These are phyloP conservation scores for Aquanectria penicillioides DNA, from an alignment of 2,329 filamentous ascomycete species.

Conservation along the genomic window DNA sequence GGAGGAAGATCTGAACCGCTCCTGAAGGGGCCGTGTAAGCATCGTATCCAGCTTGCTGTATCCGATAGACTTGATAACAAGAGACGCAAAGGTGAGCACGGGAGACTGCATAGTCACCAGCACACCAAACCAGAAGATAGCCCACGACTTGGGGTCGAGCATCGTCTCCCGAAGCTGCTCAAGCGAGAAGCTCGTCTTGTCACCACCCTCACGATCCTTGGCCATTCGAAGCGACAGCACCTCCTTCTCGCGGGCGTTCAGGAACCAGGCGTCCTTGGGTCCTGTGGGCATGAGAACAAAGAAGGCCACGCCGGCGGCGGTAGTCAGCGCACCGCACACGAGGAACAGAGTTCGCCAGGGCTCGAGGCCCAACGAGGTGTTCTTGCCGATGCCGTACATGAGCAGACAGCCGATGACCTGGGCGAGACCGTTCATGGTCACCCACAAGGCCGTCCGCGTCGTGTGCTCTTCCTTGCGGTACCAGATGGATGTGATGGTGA, in stretches of 20 bases:
- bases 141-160: conserved; percentile 54
- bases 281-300: conserved; percentile 57
- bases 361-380: conserved; percentile 45
- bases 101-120: conserved; percentile 27
- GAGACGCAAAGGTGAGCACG: conserved; percentile 53
- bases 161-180: conserved; percentile 56
- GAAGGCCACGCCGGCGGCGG: conserved; percentile 54
- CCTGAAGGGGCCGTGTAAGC: conserved; percentile 60
- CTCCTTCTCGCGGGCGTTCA: conserved; percentile 53
- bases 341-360: conserved; percentile 61
- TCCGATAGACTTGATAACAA: conserved; percentile 59
- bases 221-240: conserved; percentile 49
- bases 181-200: conserved; percentile 54
- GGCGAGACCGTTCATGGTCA: conserved; percentile 23
- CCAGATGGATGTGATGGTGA: conserved; percentile 27
- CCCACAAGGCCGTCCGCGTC: conserved; percentile 22
- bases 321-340: conserved; percentile 59
- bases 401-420: conserved; percentile 24
- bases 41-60: conserved; percentile 57
- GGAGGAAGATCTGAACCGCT: conserved; percentile 55
- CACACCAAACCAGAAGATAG: conserved; percentile 22
- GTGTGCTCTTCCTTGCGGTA: conserved; percentile 24
- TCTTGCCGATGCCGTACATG: conserved; percentile 52
- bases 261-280: conserved; percentile 60
- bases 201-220: conserved; percentile 45